Evolutionary conservation across 495 filamentous ascomycete genomes (phyloP).

Genomic region (Acidiella bohemica): DNA sequence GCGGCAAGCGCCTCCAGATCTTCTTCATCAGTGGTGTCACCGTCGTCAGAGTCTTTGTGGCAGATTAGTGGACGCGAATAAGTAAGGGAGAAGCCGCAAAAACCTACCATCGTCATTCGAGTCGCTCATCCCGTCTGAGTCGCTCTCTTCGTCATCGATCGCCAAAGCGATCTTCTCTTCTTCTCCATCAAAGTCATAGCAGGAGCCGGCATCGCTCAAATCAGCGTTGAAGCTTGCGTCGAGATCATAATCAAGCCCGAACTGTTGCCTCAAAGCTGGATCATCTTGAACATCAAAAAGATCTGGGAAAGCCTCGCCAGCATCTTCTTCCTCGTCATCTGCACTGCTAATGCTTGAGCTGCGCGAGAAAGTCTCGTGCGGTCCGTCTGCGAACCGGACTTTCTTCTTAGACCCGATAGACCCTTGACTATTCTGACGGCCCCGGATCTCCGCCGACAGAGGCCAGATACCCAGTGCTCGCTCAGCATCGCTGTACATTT

Average conservation of each 20-base stretch:
- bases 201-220: conserved; percentile 9
- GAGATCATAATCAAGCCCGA: conserved; percentile 4
- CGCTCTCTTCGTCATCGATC: conserved; percentile 16
- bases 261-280: conserved; percentile 4
- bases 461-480: conserved; percentile 1
- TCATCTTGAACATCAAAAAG: conserved; percentile 11
- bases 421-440: conserved; percentile 1
- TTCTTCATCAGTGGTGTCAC: conserved; percentile 19
- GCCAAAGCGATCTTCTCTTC: conserved; percentile 13
- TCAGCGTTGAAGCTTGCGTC: conserved; percentile 1
- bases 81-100: too few species aligned
- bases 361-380: neutral
- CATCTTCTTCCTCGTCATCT: conserved; percentile 5
- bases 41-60: conserved; percentile 18
- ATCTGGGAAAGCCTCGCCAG: conserved; percentile 12
- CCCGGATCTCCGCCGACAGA: neutral
- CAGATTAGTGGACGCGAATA: too few species aligned
- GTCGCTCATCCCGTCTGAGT: conserved; percentile 6
- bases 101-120: conserved; percentile 2
- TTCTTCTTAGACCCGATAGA: conserved; percentile 10
- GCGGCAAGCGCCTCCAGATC: conserved; percentile 6
- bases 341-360: conserved; percentile 11
- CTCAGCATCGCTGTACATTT: conserved; percentile 13
- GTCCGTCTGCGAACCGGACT: conserved; percentile 14
- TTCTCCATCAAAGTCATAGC: conserved; percentile 18